Evolutionary conservation across 177 flowering plant genomes (phyloP).

Genomic region (Tripterygium wilfordii): DNA sequence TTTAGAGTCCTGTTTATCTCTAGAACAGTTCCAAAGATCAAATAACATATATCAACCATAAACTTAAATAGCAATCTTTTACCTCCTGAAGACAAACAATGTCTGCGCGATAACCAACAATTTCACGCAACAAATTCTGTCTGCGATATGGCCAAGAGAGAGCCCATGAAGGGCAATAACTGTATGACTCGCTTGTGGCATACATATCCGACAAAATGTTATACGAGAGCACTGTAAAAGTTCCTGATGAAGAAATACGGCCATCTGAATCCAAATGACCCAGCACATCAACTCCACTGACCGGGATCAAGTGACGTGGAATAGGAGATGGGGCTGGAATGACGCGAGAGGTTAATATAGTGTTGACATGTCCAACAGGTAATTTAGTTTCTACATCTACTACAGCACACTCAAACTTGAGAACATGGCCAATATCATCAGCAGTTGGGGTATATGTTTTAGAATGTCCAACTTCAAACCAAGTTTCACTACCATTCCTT

Average conservation of each 20-base stretch:
- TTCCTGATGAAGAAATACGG: conserved; percentile 54
- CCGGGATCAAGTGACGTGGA: conserved; percentile 80
- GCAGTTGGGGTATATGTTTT: conserved; percentile 92
- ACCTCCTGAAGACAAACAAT: conserved; percentile 98
- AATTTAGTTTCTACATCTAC: conserved; percentile 63
- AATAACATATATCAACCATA: too few species aligned
- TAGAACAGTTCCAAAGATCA: too few species aligned
- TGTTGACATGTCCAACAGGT: conserved; percentile 51
- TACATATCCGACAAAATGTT: conserved; percentile 73
- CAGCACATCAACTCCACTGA: conserved; percentile 58
- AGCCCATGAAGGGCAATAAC: conserved; percentile 98
- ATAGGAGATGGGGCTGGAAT: conserved; percentile 94
- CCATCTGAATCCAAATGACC: conserved; percentile 63
- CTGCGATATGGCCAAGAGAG: conserved; percentile 93
- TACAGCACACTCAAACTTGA: conserved; percentile 87
- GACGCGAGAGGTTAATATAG: conserved; percentile 69
- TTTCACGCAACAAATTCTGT: conserved; percentile 85
- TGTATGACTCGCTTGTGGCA: conserved; percentile 67
- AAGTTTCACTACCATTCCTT: conserved; percentile 75
- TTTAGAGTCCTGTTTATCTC: too few species aligned
- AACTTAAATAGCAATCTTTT: conserved; percentile 1
- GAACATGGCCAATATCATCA: conserved; percentile 87
- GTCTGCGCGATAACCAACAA: conserved; percentile 92
- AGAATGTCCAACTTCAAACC: conserved; percentile 86
- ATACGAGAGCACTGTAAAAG: conserved; percentile 91